Conservation (phyloP, 2,329 filamentous ascomycete species). For the Madurella fahalii region DNA sequence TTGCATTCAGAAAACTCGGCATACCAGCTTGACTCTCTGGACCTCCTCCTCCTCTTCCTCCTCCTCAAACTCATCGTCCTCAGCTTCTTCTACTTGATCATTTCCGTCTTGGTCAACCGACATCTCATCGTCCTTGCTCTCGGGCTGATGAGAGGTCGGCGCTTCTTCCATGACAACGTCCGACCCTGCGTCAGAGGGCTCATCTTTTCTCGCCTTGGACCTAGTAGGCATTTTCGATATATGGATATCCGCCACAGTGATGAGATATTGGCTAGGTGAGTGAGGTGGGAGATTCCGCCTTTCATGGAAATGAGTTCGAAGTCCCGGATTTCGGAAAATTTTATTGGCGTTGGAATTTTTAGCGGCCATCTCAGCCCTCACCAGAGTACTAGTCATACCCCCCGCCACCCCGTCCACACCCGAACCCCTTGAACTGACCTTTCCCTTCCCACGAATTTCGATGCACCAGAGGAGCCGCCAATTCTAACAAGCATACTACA, state of each 20-base stretch:
- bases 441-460: too few species aligned
- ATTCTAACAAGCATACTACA: too few species aligned
- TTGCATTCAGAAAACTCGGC: not conserved
- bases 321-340: constrained; percentile 16
- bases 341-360: constrained; percentile 14
- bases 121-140: constrained; percentile 29
- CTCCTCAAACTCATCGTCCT: constrained; percentile 41
- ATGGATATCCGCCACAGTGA: not conserved
- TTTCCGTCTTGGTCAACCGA: constrained; percentile 30
- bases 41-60: constrained; percentile 46
- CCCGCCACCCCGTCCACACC: constrained; percentile 4
- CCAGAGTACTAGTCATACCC: too few species aligned
- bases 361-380: too few species aligned
- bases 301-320: not conserved
- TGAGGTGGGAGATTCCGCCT: constrained; percentile 8
- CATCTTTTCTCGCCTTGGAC: constrained; percentile 33
- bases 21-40: constrained; percentile 61
- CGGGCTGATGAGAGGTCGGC: constrained; percentile 36
- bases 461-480: too few species aligned
- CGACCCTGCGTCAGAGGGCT: constrained; percentile 22
- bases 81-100: constrained; percentile 31
- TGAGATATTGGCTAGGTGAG: not conserved
- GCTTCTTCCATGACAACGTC: constrained; percentile 44
- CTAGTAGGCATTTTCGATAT: constrained; percentile 37
- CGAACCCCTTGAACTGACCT: not conserved